Percentiles rank a stretch among this genome's conserved stretches.
Conservation (phyloP, 164 flowering plant species). For the Taxillus chinensis region DNA sequence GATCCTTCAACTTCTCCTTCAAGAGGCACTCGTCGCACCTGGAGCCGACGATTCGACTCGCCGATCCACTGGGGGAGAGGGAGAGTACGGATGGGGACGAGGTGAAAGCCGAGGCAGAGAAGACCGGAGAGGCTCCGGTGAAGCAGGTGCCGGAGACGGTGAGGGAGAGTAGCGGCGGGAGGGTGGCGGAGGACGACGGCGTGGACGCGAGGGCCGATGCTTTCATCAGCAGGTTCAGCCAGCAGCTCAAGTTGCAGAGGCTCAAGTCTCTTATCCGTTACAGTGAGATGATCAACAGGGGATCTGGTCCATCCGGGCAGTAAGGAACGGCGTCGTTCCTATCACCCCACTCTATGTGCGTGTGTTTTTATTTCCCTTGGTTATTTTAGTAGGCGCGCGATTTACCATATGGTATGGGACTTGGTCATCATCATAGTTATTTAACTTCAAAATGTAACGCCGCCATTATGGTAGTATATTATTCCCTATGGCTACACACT, state of each 20-base stretch:
- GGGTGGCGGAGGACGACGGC: conserved; percentile 19
- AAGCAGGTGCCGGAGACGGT: conserved; percentile 15
- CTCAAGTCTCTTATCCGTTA: not conserved
- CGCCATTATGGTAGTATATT: too few species aligned
- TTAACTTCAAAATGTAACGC: too few species aligned
- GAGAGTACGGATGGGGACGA: not conserved
- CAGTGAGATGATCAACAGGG: conserved; percentile 23
- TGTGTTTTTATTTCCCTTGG: too few species aligned
- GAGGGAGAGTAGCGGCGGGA: conserved; percentile 13
- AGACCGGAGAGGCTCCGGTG: conserved; percentile 8
- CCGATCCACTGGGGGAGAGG: not conserved
- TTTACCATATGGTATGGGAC: too few species aligned
- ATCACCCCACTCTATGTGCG: not conserved
- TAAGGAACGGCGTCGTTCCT: not conserved
- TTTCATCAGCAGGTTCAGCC: not conserved
- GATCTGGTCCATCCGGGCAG: not conserved
- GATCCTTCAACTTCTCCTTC: conserved; percentile 28
- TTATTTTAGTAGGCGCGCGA: too few species aligned
- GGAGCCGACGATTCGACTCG: not conserved
- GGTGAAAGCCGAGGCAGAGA: conserved; percentile 11
- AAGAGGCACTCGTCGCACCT: conserved; percentile 11
- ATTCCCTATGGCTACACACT: too few species aligned
- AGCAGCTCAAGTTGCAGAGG: not conserved
- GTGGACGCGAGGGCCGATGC: not conserved
- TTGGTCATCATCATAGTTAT: too few species aligned